Conservation (phyloP, 805 yeast species). For the Myxozyma geophila region DNA sequence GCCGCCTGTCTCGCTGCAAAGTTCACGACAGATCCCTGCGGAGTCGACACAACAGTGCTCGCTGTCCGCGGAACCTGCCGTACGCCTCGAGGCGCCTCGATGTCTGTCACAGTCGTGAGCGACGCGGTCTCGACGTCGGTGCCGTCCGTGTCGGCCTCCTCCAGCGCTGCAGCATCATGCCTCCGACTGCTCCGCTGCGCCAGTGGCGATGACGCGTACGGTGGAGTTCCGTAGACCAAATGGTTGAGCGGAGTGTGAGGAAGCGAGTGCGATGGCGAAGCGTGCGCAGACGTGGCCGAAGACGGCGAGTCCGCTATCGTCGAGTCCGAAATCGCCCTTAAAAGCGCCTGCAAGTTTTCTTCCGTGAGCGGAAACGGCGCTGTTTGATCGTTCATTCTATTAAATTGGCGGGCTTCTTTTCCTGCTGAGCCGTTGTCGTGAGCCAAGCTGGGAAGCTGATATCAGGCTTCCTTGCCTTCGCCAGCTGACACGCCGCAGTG, state of each 20-base stretch:
- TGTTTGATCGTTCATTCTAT: constrained; percentile 6
- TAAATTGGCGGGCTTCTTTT: too few species aligned
- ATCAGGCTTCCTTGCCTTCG: too few species aligned
- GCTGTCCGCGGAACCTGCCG: constrained; percentile 11
- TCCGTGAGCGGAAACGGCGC: constrained; percentile 34
- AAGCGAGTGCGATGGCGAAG: constrained; percentile 3
- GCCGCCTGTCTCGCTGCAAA: constrained; percentile 29
- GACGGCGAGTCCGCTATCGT: constrained; percentile 9
- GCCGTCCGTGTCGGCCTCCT: not conserved
- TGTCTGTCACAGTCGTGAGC: constrained; percentile 10
- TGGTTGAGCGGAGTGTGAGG: constrained; percentile 13
- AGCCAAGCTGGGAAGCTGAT: too few species aligned
- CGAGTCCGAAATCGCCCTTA: constrained; percentile 23
- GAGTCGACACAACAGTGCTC: constrained; percentile 29
- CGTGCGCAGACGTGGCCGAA: not conserved
- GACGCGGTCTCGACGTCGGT: constrained; percentile 16
- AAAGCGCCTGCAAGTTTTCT: constrained; percentile 31
- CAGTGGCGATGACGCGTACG: constrained; percentile 6
- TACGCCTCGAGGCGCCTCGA: constrained; percentile 12
- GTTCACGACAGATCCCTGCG: constrained; percentile 34
- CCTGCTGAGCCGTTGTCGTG: too few species aligned
- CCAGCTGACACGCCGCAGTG: too few species aligned
- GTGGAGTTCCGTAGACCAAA: constrained; percentile 9
- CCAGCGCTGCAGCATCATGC: not conserved
- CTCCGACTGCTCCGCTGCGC: not conserved